These are phyloP conservation scores for Leccinum imitatum DNA, from an alignment of 768 basidiomycete genomes.

Conservation along the genomic window DNA sequence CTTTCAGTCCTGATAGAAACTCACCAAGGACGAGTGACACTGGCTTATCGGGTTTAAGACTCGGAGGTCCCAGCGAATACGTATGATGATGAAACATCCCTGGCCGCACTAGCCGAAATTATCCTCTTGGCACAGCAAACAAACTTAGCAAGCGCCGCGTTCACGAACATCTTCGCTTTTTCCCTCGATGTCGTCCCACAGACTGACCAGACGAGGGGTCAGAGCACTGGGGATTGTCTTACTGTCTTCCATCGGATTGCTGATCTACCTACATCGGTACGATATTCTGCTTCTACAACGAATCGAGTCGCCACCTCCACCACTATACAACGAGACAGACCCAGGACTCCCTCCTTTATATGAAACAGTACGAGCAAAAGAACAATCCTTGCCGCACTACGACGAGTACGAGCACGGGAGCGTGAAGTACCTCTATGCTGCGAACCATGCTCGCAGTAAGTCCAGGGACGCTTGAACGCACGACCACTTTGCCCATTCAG, in stretches of 20 bases:
- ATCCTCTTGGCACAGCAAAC: not conserved
- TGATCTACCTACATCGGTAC: conserved; percentile 15
- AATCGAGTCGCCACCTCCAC: not conserved
- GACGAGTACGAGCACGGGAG: conserved; percentile 33
- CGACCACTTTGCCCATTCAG: not conserved
- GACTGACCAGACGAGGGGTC: conserved; percentile 28
- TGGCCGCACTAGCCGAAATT: not conserved
- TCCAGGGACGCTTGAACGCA: not conserved
- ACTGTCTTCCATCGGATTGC: conserved; percentile 10
- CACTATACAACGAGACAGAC: not conserved
- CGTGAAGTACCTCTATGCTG: conserved; percentile 45
- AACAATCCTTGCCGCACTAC: conserved; percentile 44
- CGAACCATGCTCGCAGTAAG: conserved; percentile 44
- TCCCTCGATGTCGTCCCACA: conserved; percentile 19
- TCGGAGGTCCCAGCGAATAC: no score
- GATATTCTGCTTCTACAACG: not conserved
- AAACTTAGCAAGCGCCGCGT: not conserved
- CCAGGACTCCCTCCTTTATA: conserved; percentile 42
- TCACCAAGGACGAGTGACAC: no score
- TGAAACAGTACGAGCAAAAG: conserved; percentile 36
- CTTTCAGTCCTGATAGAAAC: no score
- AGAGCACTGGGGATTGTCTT: conserved; percentile 13
- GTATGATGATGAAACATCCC: not conserved
- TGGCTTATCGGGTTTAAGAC: no score
- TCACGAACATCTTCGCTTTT: not conserved